A percentile compares a stretch with the other conserved stretches of the same genome.
Conservation (phyloP, 345 rosid genomes). For the Citrus unshiu region DNA sequence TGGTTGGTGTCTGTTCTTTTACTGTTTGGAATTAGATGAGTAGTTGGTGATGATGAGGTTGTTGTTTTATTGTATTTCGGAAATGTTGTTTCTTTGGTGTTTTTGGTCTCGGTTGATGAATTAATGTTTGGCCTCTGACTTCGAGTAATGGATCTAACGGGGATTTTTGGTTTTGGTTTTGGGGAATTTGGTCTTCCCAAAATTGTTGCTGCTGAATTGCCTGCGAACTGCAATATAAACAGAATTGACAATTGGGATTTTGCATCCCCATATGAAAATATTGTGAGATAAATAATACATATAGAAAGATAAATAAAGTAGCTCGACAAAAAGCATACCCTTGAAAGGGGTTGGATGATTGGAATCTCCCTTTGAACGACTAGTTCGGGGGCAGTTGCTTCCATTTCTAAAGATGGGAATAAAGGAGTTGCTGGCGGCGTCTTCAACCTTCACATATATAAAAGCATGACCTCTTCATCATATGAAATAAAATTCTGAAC, state of each 20-base stretch:
- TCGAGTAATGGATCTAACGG: constrained; percentile 24
- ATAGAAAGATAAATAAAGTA: too few relatives aligned
- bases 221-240: constrained; percentile 27
- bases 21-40: not conserved
- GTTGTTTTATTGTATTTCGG: constrained; percentile 18
- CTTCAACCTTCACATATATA: constrained; percentile 41
- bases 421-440: constrained; percentile 77
- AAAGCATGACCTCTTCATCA: not conserved
- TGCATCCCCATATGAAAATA: too few relatives aligned
- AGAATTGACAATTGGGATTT: not conserved
- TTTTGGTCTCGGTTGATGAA: constrained; percentile 14
- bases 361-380: constrained; percentile 50
- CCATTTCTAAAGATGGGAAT: constrained; percentile 70
- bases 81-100: constrained; percentile 3
- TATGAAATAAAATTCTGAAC: not conserved
- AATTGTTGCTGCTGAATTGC: constrained; percentile 13
- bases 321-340: constrained; percentile 22
- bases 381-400: constrained; percentile 32
- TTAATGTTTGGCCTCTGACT: constrained; percentile 18
- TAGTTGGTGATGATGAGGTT: not conserved
- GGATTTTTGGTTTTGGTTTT: constrained; percentile 26
- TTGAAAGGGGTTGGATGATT: constrained; percentile 42
- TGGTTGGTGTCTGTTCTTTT: not conserved
- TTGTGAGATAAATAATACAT: too few relatives aligned
- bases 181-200: constrained; percentile 22